Base-by-base conservation (phyloP, 495 filamentous ascomycete species). In the Cudoniella acicularis region DNA sequence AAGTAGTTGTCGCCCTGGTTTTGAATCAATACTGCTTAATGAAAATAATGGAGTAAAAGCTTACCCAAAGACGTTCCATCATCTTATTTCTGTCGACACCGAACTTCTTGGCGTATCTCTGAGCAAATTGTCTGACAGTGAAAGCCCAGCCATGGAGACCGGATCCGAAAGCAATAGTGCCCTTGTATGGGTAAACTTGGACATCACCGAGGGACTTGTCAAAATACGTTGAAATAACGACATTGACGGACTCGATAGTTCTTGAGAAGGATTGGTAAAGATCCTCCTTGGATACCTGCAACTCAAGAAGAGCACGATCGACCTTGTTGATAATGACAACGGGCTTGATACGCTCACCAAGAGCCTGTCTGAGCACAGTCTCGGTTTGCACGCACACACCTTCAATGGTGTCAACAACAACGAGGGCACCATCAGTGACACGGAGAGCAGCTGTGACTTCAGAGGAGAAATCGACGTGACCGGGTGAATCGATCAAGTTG, bases 311-410 rank as follows among this genome's bases (percentile, higher is more conserved):
- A 72, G 94, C 91, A 82, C 94, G 94, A 75, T 99, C 94, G 73
- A 99, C 94, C 86, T 99, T 99, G 89, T 99, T 99, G 83, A 99
- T 96, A 77, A 96, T 89, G 71, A 92, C 83, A 71, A 99, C 95
- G 66, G 94, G 94, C 87, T 97, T 99, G 81, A 99, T 99, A 82
- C 94, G 95, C 87, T 99, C 94, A 81, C 90, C 89, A 70, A 99
- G 91, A 75, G 94, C 94, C 83, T 99, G 94, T 73, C 94, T 92
- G 62, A 99, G 86, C 69, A 99, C 94, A 70, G 94, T 99, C 87
- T 99, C 94, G 68, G 94, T 99, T 83, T 99, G 94, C 76, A 99
- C 94, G 74, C 90, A 99, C 68, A 98, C 95, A 88, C 94, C 94
- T 75, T 96, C 94, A 69, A 99, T 88, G 78, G 93, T 97, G 79